Base-by-base conservation (phyloP, 768 basidiomycete genomes). In the Mycena belliarum region DNA sequence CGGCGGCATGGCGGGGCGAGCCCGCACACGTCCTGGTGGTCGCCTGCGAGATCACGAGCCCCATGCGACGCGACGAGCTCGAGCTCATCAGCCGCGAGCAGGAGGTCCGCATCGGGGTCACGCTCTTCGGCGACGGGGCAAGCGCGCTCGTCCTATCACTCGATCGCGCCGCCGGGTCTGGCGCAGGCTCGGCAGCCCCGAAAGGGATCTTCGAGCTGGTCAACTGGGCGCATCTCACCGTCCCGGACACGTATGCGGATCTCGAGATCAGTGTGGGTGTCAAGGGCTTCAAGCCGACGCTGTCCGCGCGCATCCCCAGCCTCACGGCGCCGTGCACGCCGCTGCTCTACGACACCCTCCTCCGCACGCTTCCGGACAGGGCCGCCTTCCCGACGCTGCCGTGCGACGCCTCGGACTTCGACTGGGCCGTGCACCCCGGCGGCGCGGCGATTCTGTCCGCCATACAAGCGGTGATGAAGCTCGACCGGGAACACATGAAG, bases 401-500 rank as follows among this genome's bases (percentile, higher is more conserved):
- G 4, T 24, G 45, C 20, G 40, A 35, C 11, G 41, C 58, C 20
- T n/a, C 16, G 28, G 58, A 50, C 14, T 56, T 56, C 16, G 59
- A 61, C 54, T 61, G 59, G 59, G 43, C 59, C 7, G 4, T 61
- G 18, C 59, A 61, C 40, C 37, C 59, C 1, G 54, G 54, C 16
- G 54, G 59, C 10, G 44, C 45, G 1, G 53, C 49, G 2, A 42
- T 61, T 26, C 49, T 61, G 9, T 15, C 26, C 0, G 43, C 44
- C 16, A 51, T 43, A 5, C 20, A 42, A 16, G 16, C 40, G 1
- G 38, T 20, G 37, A 51, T 61, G 59, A 1, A 3, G 0, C 23
- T 56, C n/a, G 49, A 61, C n/a, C 38, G 24, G 14, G 41, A 48
- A 0, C 49, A 61, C 15, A 45, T 40, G 25, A 43, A 44, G 41